These are phyloP conservation scores for Phoma herbarum DNA, from an alignment of 2,329 filamentous ascomycete genomes.

Conservation along the genomic window DNA sequence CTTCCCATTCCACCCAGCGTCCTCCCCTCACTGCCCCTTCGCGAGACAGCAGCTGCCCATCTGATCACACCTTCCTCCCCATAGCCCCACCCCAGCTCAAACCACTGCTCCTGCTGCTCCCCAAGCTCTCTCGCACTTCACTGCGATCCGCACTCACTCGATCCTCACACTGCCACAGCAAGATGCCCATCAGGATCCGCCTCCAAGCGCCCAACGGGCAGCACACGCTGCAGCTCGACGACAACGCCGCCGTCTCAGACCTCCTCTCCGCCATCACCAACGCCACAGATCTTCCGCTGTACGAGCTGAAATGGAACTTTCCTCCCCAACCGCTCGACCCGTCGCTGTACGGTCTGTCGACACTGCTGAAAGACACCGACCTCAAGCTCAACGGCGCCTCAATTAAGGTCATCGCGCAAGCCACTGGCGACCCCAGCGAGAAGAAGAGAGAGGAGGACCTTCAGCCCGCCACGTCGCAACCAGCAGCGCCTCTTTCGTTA, in stretches of 20 bases:
- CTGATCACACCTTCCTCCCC: not conserved
- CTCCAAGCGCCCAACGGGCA: constrained; percentile 78
- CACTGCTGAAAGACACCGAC: constrained; percentile 63
- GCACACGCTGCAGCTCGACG: constrained; percentile 72
- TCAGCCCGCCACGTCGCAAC: constrained; percentile 16
- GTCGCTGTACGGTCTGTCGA: constrained; percentile 60
- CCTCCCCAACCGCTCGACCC: constrained; percentile 76
- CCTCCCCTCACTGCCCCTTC: not conserved
- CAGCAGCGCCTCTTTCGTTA: constrained; percentile 51
- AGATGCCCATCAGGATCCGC: constrained; percentile 72
- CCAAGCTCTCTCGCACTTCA: not conserved
- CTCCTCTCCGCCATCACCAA: constrained; percentile 68
- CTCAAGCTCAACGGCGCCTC: constrained; percentile 73
- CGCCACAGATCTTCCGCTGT: constrained; percentile 70
- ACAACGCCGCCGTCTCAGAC: constrained; percentile 71
- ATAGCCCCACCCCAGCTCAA: constrained; percentile 10
- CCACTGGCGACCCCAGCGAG: constrained; percentile 47
- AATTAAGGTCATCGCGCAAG: constrained; percentile 67
- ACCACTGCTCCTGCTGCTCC: not conserved
- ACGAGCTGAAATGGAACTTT: constrained; percentile 85
- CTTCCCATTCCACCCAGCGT: not conserved
- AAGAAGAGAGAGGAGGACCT: constrained; percentile 23
- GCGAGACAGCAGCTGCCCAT: not conserved
- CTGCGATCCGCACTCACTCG: constrained; percentile 26
- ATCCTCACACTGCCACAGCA: constrained; percentile 17